A percentile compares a stretch with the other conserved stretches of the same genome.
Evolutionary conservation across 2,329 filamentous ascomycete species (phyloP).

Genomic region (Colletotrichum navitas): DNA sequence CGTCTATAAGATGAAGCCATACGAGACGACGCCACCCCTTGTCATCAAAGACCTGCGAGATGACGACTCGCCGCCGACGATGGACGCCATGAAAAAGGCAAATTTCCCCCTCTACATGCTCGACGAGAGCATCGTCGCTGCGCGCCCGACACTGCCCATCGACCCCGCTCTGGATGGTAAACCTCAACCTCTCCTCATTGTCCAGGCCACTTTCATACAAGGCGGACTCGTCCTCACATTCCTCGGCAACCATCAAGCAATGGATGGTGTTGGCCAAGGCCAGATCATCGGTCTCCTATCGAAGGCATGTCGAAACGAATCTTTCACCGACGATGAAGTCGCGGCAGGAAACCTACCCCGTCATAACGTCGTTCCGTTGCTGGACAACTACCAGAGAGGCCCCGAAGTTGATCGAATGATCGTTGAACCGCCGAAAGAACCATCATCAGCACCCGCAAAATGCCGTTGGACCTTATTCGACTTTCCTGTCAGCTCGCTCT

Average conservation of each 20-base stretch:
- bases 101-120: constrained; percentile 63
- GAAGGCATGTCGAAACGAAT: constrained; percentile 61
- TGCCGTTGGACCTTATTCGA: constrained; percentile 58
- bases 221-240: constrained; percentile 65
- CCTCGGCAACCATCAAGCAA: constrained; percentile 60
- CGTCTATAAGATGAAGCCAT: constrained; percentile 55
- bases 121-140: constrained; percentile 57
- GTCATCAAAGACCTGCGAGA: constrained; percentile 58
- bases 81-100: constrained; percentile 53
- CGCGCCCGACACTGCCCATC: constrained; percentile 32
- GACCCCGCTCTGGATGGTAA: constrained; percentile 1
- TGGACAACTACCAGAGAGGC: constrained; percentile 53
- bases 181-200: constrained; percentile 28
- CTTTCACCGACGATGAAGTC: constrained; percentile 60
- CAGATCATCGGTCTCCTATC: constrained; percentile 61
- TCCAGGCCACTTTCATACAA: constrained; percentile 46
- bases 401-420: constrained; percentile 48
- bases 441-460: not conserved
- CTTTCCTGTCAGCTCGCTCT: constrained; percentile 55
- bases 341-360: constrained; percentile 56
- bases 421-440: not conserved
- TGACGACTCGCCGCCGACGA: constrained; percentile 52
- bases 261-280: constrained; percentile 65
- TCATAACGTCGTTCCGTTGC: constrained; percentile 53
- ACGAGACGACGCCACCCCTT: constrained; percentile 50